Percentiles rank a stretch among this genome's conserved stretches.
Conservation (phyloP, 306 rosid species). For the Chamaecrista fasciculata region DNA sequence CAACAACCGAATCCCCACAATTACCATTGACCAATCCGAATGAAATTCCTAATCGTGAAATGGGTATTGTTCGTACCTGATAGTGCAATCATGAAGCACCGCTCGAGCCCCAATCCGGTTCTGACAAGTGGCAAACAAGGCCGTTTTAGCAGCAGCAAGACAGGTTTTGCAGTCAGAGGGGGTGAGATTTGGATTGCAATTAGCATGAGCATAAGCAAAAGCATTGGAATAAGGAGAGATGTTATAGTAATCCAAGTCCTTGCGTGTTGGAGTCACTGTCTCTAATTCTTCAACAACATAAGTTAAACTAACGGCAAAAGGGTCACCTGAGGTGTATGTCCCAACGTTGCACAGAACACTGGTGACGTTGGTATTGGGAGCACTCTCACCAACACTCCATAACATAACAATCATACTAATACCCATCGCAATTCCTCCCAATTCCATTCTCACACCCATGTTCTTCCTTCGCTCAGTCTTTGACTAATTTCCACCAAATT, state of each 20-base stretch:
- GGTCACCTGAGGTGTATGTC: constrained; percentile 51
- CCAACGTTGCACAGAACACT: constrained; percentile 51
- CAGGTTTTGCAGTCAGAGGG: constrained; percentile 55
- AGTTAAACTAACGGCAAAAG: constrained; percentile 44
- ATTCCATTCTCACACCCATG: constrained; percentile 36
- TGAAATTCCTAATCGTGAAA: constrained; percentile 45
- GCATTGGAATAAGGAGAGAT: constrained; percentile 71
- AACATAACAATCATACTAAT: constrained; percentile 22
- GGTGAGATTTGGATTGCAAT: constrained; percentile 51
- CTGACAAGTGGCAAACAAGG: constrained; percentile 44
- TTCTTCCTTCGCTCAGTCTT: constrained; percentile 10
- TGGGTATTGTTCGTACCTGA: constrained; percentile 76
- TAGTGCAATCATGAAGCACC: constrained; percentile 53
- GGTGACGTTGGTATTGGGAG: constrained; percentile 42
- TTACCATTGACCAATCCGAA: too few relatives aligned
- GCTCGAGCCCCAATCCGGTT: constrained; percentile 56
- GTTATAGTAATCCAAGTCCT: constrained; percentile 43
- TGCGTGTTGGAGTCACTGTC: constrained; percentile 26
- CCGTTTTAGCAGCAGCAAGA: constrained; percentile 50
- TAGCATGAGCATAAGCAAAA: constrained; percentile 69
- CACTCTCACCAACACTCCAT: constrained; percentile 21
- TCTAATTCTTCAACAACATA: constrained; percentile 53
- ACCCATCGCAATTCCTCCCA: constrained; percentile 13
- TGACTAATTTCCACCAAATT: neutral
- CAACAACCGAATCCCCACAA: neutral